These are phyloP conservation scores for Cercospora nicotianae DNA, from an alignment of 2,329 filamentous ascomycete genomes.

Conservation along the genomic window DNA sequence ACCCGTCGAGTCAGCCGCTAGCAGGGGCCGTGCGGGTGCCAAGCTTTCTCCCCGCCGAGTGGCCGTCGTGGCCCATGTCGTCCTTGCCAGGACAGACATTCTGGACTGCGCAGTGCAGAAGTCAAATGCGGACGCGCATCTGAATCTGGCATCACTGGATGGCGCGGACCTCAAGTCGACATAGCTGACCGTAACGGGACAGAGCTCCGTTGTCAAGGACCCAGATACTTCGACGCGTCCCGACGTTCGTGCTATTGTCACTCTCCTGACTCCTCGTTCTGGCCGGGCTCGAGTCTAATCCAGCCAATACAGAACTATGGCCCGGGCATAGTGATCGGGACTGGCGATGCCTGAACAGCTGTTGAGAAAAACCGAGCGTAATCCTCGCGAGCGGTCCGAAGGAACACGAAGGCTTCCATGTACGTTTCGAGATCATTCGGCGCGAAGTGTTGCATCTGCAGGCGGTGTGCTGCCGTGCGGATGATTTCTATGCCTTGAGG, in stretches of 20 bases:
- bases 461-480: not conserved
- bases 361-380: constrained; percentile 5
- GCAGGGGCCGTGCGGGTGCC: not conserved
- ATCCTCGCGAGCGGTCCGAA: constrained; percentile 17
- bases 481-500: constrained; percentile 14
- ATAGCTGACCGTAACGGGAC: not conserved
- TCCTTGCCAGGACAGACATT: not conserved
- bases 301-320: not conserved
- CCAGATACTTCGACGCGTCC: not conserved
- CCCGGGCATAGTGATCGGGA: not conserved
- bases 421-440: constrained; percentile 11
- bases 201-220: not conserved
- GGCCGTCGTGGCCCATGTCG: not conserved
- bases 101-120: not conserved
- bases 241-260: not conserved
- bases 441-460: constrained; percentile 10
- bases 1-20: not conserved
- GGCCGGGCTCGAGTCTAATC: not conserved
- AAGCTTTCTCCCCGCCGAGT: not conserved
- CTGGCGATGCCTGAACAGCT: not conserved
- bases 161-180: not conserved
- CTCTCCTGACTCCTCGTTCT: not conserved
- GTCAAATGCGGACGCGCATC: not conserved
- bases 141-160: not conserved
- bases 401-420: constrained; percentile 18